phyloP scores from a whole-genome alignment of 805 yeast genomes.

The Myxozyma mucilagina region DNA sequence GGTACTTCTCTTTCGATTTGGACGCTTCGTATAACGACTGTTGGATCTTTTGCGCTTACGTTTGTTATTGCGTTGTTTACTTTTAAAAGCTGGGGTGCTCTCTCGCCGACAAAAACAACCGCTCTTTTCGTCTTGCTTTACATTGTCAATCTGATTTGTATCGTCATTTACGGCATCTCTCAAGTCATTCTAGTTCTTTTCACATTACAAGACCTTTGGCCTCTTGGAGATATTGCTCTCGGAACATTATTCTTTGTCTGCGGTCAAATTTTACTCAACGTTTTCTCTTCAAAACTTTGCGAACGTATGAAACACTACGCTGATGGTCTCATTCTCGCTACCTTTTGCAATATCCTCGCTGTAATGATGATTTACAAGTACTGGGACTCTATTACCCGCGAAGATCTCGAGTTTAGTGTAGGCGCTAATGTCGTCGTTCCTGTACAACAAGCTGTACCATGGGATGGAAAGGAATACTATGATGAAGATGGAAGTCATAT shows the following conservation, averaged over 20 bases:
- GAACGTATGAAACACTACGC: constrained; percentile 74
- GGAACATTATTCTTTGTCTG: constrained; percentile 71
- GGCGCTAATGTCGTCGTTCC: constrained; percentile 50
- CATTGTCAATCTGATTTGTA: constrained; percentile 65
- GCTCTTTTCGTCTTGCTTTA: constrained; percentile 71
- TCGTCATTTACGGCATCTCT: constrained; percentile 62
- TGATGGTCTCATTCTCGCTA: constrained; percentile 86
- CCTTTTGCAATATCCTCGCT: constrained; percentile 75
- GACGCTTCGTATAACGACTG: constrained; percentile 53
- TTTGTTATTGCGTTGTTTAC: constrained; percentile 72
- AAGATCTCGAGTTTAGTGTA: constrained; percentile 90
- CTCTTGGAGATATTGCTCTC: constrained; percentile 75
- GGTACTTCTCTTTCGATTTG: constrained; percentile 71
- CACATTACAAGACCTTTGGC: constrained; percentile 80
- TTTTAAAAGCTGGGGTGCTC: constrained; percentile 59
- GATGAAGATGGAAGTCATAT: constrained; percentile 20
- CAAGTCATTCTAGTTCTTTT: constrained; percentile 68
- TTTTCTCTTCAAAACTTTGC: constrained; percentile 67
- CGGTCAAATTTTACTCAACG: constrained; percentile 80
- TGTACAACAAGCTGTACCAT: constrained; percentile 29
- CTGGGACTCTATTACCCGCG: constrained; percentile 95
- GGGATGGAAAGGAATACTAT: constrained; percentile 28
- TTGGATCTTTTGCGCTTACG: constrained; percentile 59
- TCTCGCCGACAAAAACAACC: constrained; percentile 55
- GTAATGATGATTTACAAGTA: constrained; percentile 94